Evolutionary conservation across 176 grass and related monocot genomes (phyloP).

Genomic region (Oryza officinalis): DNA sequence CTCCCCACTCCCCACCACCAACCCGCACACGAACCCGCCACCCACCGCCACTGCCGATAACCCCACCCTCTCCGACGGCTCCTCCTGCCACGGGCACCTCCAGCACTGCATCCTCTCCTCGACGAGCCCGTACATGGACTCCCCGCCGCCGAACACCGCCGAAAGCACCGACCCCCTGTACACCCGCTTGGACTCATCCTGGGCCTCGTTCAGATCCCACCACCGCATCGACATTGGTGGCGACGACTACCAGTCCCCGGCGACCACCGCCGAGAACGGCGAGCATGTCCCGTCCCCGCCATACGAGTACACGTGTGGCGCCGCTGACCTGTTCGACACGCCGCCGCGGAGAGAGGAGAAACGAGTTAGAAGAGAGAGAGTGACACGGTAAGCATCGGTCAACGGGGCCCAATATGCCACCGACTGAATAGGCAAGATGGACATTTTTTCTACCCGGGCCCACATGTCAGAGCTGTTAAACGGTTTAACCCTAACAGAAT

Average conservation of each 20-base stretch:
- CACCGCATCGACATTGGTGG: conserved; percentile 61
- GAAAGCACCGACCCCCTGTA: conserved; percentile 56
- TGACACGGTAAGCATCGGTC: no score
- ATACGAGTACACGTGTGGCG: conserved; percentile 39
- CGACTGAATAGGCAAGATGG: no score
- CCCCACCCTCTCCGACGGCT: not conserved
- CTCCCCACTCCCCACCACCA: conserved; percentile 40
- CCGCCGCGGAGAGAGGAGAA: no score
- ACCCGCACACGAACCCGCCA: conserved; percentile 73
- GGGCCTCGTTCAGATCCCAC: conserved; percentile 54
- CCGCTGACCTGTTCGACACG: conserved; percentile 19
- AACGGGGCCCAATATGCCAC: no score
- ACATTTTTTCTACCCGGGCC: no score
- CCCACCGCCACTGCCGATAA: conserved; percentile 70
- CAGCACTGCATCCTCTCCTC: conserved; percentile 59
- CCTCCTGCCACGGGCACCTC: conserved; percentile 42
- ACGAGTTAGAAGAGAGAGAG: no score
- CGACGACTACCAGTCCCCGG: conserved; percentile 60
- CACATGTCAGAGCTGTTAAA: no score
- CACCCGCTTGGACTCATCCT: conserved; percentile 51
- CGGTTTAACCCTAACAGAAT: no score
- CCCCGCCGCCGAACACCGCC: conserved; percentile 66
- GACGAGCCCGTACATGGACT: conserved; percentile 59
- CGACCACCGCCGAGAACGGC: conserved; percentile 59
- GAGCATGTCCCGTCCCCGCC: not conserved